Base-by-base conservation (phyloP, 2,329 filamentous ascomycete genomes). In the Pyrenochaeta sp. region DNA sequence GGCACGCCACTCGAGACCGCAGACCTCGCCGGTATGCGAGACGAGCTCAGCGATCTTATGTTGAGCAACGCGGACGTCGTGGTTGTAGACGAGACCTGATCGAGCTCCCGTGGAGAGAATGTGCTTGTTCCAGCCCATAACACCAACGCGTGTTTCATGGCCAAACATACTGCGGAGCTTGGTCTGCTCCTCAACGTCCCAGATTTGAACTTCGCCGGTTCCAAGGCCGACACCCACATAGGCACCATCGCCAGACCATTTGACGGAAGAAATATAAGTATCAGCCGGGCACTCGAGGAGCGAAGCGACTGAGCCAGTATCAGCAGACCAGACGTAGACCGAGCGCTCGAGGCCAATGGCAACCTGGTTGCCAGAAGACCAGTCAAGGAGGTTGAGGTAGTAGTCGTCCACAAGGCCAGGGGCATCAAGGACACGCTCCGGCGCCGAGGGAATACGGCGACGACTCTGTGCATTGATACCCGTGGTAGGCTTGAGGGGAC, bases 101-200 rank as follows among this genome's bases (percentile, higher is more conserved):
- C 95, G 91, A 56, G 95, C 92, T 66, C 95, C 95, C 24, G 94
- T 97, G 39, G 95, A 98, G 51, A 99, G 86, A 56, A 96, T 88
- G 81, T 98, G 95, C 87, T 98, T 98, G 85, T 92, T 97, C 95
- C 95, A 99, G 74, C 93, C 76, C 93, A 98, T 97, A 65, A 97
- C 94, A 75, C 93, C 92, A 64, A 99, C 94, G 54, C 95, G 93
- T 39, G 92, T 94, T 74, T 98, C 94, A 76, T 99, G 95, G 59
- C 95, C 95, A 77, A 93, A 91, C 95, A 99, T 99, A 85, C 93
- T 97, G 78, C 95, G 93, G 58, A 99, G 90, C 86, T 98, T 98
- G 74, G 89, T 90, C 61, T 90, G 88, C 79, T 99, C 95, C 71
- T 96, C 91, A 28, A 97, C 94, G 72, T 98, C 95, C 94, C 95